Evolutionary conservation across 2,329 filamentous ascomycete genomes (phyloP).

Genomic region (Cryphonectria carpinicola): DNA sequence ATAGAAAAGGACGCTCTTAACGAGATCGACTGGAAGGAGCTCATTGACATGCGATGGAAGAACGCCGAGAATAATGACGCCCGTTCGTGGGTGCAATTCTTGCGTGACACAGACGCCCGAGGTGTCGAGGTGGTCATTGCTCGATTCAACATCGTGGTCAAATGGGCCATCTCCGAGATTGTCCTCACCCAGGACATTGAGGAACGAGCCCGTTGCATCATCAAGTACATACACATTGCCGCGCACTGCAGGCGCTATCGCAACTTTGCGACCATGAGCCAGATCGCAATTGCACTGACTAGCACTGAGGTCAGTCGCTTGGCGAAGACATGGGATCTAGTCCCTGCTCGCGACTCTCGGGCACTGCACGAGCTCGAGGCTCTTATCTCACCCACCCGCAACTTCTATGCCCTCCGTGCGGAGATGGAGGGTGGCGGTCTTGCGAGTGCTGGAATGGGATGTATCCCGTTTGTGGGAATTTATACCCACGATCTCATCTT

Average conservation of each 20-base stretch:
- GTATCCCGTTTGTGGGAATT: constrained; percentile 82
- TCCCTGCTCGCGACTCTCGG: constrained; percentile 66
- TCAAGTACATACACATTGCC: constrained; percentile 83
- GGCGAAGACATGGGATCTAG: constrained; percentile 70
- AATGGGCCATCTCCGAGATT: constrained; percentile 82
- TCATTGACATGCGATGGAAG: constrained; percentile 84
- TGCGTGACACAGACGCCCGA: constrained; percentile 71
- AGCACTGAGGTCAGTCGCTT: constrained; percentile 73
- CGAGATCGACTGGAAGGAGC: constrained; percentile 86
- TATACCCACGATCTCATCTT: constrained; percentile 85
- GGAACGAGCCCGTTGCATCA: constrained; percentile 75
- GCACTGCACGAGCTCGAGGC: constrained; percentile 71
- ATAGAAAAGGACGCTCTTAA: constrained; percentile 86
- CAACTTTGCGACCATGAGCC: constrained; percentile 84
- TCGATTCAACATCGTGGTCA: constrained; percentile 86
- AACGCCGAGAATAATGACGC: constrained; percentile 66
- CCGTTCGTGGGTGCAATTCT: constrained; percentile 81
- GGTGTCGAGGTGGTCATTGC: constrained; percentile 85
- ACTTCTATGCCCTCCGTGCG: constrained; percentile 75
- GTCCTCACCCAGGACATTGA: constrained; percentile 72
- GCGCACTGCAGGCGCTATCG: constrained; percentile 74
- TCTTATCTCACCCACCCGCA: constrained; percentile 75
- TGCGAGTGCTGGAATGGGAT: constrained; percentile 64
- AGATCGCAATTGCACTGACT: constrained; percentile 76
- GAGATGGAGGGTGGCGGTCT: constrained; percentile 75